Base-by-base conservation (phyloP, 2,329 filamentous ascomycete genomes). In the Emergomyces orientalis region DNA sequence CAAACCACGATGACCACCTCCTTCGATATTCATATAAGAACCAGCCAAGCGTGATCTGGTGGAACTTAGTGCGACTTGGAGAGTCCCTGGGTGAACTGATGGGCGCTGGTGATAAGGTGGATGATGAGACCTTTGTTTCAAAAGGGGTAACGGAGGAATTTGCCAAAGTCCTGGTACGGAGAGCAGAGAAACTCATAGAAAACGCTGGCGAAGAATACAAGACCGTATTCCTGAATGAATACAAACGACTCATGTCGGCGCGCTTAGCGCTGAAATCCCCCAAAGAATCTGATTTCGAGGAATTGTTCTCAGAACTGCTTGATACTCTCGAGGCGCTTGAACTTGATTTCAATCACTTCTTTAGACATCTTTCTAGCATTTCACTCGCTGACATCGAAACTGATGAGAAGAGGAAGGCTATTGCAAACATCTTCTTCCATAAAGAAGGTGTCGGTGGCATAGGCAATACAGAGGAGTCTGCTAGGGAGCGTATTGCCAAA, bases 41-140 rank as follows among this genome's bases (percentile, higher is more conserved):
- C 73, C 94, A 99, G 72, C 92, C 94, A 0, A 92, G 88, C 52
- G 89, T 99, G 63, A 94, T 99, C 71, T 99, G 94, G 94, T 99
- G 94, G 94, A 97, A 97, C 71, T 81, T 97, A 0, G 91, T 97
- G 0, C 86, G 94, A 1, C 83, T 99, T 0, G 94, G 91, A 63
- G 94, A 99, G 77, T 85, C 89, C 0, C 73, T 99, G 0, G 94
- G 91, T 25, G 94, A 97, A 75, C 80, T 96, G 1, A 85, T 99
- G 62, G 94, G 93, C 22, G 85, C 88, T 0, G 93, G 89, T 0
- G 76, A 81, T 1, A 78, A 80, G 45, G 86, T 93, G 39, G 92
- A 99, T 70, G 83, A 88, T 13, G 75, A 84, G 1, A 79, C 79
- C 1, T 97, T 96, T 69, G 77, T 89, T 5, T 80, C 84, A 9